Percentiles rank a stretch among this genome's conserved stretches.
Conservation (phyloP, 2,329 filamentous ascomycete species). For the Fusarium agapanthi region DNA sequence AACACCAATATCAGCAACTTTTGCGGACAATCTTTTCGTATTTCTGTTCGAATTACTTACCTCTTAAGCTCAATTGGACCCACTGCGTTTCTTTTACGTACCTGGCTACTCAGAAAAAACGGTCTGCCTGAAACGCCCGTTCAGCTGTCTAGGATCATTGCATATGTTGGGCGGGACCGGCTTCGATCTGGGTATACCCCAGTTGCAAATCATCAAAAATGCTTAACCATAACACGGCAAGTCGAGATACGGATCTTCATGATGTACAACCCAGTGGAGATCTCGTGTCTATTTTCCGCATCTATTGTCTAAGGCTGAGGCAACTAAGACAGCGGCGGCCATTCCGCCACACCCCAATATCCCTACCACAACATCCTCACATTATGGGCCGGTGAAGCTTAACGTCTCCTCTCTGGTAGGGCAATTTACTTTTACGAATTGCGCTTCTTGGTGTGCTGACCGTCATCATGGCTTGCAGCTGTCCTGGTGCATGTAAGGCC, state of each 20-base stretch:
- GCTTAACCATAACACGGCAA: background rate
- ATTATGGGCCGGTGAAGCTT: background rate
- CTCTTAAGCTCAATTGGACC: constrained; percentile 10
- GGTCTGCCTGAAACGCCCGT: constrained; percentile 10
- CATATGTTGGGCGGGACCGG: background rate
- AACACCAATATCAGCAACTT: constrained; percentile 9
- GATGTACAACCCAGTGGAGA: background rate
- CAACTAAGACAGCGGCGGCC: background rate
- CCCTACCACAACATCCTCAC: background rate
- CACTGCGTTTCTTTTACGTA: constrained; percentile 20
- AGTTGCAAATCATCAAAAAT: background rate
- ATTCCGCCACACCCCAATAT: constrained; percentile 1
- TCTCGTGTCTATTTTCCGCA: constrained; percentile 15
- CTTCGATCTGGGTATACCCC: constrained; percentile 11
- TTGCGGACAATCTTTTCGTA: constrained; percentile 21
- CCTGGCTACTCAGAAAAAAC: constrained; percentile 4
- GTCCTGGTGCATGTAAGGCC: constrained; percentile 19
- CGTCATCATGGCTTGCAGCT: constrained; percentile 26
- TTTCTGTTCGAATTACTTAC: constrained; percentile 18
- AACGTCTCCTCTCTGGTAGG: constrained; percentile 2
- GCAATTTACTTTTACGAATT: background rate
- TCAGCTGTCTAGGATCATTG: background rate
- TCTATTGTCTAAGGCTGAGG: constrained; percentile 2
- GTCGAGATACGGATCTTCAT: background rate
- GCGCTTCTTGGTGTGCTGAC: constrained; percentile 19